Evolutionary conservation across 2,329 filamentous ascomycete genomes (phyloP).

Genomic region (Pseudocercospora vitis): DNA sequence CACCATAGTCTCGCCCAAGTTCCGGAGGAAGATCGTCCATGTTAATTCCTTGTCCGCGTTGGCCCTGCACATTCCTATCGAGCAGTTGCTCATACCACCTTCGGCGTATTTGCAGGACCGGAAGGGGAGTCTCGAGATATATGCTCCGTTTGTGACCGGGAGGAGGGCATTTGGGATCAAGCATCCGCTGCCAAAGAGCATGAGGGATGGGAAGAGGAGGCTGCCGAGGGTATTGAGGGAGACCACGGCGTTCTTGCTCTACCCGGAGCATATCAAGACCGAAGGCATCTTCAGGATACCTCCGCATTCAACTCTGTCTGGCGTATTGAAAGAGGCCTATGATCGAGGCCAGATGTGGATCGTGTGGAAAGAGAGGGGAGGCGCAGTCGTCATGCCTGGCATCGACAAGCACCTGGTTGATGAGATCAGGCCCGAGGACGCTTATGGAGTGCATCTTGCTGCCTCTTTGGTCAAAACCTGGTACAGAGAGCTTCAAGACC

Average conservation of each 20-base stretch:
- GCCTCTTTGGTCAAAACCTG: conserved; percentile 57
- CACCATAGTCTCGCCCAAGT: conserved; percentile 58
- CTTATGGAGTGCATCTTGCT: conserved; percentile 55
- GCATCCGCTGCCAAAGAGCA: conserved; percentile 50
- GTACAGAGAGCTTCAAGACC: conserved; percentile 55
- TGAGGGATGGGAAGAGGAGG: conserved; percentile 45
- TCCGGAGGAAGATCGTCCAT: conserved; percentile 58
- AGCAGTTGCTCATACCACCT: conserved; percentile 55
- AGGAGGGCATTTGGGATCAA: conserved; percentile 49
- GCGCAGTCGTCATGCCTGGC: conserved; percentile 39
- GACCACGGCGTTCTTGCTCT: conserved; percentile 53
- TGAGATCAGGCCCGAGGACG: conserved; percentile 50
- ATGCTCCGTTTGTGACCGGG: conserved; percentile 48
- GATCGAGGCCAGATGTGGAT: conserved; percentile 57
- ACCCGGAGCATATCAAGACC: conserved; percentile 48
- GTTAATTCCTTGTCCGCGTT: conserved; percentile 53
- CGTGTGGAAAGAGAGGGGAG: conserved; percentile 51
- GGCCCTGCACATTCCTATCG: conserved; percentile 53
- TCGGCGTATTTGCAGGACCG: conserved; percentile 57
- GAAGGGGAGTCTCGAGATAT: conserved; percentile 50
- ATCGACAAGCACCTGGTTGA: conserved; percentile 41
- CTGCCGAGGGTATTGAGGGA: conserved; percentile 56
- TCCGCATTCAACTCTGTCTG: conserved; percentile 51
- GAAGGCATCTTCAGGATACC: conserved; percentile 58
- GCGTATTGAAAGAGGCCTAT: conserved; percentile 56